Base-by-base conservation (phyloP, 2,329 filamentous ascomycete genomes). In the Paecilomyces niveus region DNA sequence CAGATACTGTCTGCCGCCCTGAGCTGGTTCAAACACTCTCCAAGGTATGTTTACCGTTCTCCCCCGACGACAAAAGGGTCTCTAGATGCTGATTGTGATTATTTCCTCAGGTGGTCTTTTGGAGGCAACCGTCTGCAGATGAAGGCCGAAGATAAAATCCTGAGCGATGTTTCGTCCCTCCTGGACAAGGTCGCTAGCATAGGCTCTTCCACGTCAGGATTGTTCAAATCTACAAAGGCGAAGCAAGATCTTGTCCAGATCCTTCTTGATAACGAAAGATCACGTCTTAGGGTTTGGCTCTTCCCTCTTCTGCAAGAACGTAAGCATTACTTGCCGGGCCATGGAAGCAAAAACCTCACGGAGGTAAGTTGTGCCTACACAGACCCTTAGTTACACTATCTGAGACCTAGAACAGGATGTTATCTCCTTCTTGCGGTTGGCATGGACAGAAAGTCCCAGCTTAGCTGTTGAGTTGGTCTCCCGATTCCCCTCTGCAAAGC, bases 61-160 rank as follows among this genome's bases (percentile, higher is more conserved):
- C 24, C 24, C 15, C 21, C 33, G 18, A 33, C 15, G 52, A 51
- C n/a, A 18, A 50, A 7, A 3, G 18, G 3, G 29, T 51, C 31
- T 29, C 32, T 45, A 50, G 26, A 39, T 49, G n/a, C 22, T 24
- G 26, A 52, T 8, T 8, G 6, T 13, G 26, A 29, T 29, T 2
- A 29, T 15, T 15, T 56, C 39, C 13, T 56, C n/a, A 81, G 80
- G 64, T 99, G 94, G 93, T 96, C 94, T 0, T 97, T 94, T 74
- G 94, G 94, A 58, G 94, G 93, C 67, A 99, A 97, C 70, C 84
- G 90, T 54, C 78, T 99, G 15, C 94, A 99, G 71, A 80, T 97
- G 55, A 97, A 96, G 78, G 93, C 95, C 0, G 94, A 99, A 74
- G 85, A 91, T 33, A 88, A 89, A 64, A 79, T 96, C 18, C 82